Base-by-base conservation (phyloP, 345 rosid genomes). In the Draba incana region DNA sequence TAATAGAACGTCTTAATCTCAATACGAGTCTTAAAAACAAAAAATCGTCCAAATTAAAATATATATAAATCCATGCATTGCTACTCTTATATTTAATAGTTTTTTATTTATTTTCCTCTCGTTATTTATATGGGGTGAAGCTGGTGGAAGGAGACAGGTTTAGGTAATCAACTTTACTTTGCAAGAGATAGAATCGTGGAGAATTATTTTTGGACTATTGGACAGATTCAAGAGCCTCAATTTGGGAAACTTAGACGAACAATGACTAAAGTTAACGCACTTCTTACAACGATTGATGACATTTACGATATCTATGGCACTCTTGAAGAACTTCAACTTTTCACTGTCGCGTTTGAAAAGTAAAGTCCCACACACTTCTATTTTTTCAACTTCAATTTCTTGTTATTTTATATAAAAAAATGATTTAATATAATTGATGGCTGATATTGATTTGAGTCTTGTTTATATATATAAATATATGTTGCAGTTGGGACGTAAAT, bases 241-340 rank as follows among this genome's bases (percentile, higher is more conserved):
- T 74, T 41, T 38, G 10, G 49, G 4, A 1, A 45, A 1, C 76
- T 37, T n/a, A 74, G 86, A 64, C 60, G 0, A 41, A 12, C 44
- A 4, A 4, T 66, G 48, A 78, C 84, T 30, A 82, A 76, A 74
- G 5, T 66, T 1, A 53, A 74, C 0, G 31, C 74, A 5, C 11
- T 82, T 31, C 0, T 63, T 1, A 59, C 83, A 12, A 25, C 71
- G 3, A 24, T 76, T 0, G 88, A 84, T 70, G 88, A 82, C 14
- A 80, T 53, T 0, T 80, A 80, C 15, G 86, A 82, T 62, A 50
- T n/a, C 0, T 71, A 72, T 64, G 88, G 82, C 23, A 79, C 86
- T 8, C 33, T 49, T 16, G 80, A 78, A 28, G 86, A 84, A 64
- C 88, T 84, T 42, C 51, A 70, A 46, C 64, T 74, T 30, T 68